phyloP scores from a whole-genome alignment of 2,329 filamentous ascomycete species.

The Talaromyces funiculosus region DNA sequence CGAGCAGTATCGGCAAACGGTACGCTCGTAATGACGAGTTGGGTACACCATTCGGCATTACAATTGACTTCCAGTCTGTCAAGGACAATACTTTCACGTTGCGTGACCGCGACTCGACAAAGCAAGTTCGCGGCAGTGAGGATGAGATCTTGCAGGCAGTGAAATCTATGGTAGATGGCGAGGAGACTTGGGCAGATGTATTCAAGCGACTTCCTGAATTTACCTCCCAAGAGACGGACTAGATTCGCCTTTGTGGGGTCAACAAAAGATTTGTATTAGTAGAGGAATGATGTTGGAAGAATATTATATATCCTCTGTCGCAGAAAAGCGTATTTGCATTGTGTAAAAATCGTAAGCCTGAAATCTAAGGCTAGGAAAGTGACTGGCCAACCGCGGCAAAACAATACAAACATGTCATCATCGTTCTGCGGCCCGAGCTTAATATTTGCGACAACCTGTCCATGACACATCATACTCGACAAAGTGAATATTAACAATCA shows the following conservation, averaged over 20 bases:
- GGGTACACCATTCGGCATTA: slow-evolving; percentile 88
- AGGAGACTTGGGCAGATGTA: slow-evolving; percentile 65
- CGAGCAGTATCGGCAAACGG: slow-evolving; percentile 87
- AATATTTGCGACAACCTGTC: neutral
- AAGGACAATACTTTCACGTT: slow-evolving; percentile 83
- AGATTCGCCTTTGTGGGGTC: slow-evolving; percentile 13
- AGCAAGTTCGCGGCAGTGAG: slow-evolving; percentile 79
- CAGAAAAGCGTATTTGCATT: neutral
- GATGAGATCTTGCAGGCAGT: slow-evolving; percentile 74
- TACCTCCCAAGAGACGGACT: slow-evolving; percentile 62
- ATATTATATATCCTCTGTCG: neutral
- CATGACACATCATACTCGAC: neutral
- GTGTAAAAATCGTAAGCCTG: neutral
- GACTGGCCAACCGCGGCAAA: neutral
- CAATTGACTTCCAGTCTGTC: slow-evolving; percentile 90
- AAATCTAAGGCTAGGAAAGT: neutral
- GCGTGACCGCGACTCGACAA: slow-evolving; percentile 82
- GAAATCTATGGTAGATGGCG: slow-evolving; percentile 56
- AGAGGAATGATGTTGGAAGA: neutral
- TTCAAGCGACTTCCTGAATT: slow-evolving; percentile 76
- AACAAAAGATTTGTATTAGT: neutral
- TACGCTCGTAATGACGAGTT: slow-evolving; percentile 94
- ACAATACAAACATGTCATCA: slow-evolving; percentile 7
- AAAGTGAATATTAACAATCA: neutral
- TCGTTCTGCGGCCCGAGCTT: neutral